Conservation (phyloP, 83 land plant genomes). For the Picea abies region DNA sequence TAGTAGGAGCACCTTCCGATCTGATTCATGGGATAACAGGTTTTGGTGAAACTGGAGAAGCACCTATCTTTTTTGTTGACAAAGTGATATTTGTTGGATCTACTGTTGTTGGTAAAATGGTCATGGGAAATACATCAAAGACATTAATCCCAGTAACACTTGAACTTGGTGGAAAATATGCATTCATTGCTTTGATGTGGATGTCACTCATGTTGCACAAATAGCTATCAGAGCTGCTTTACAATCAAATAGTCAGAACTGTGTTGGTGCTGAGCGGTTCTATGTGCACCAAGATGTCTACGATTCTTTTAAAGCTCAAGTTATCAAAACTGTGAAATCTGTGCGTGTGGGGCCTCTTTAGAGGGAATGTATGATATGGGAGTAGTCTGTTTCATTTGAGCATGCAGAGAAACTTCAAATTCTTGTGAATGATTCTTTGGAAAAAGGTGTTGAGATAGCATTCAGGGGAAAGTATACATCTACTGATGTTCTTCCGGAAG, state of each 20-base stretch:
- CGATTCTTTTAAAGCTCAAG: constrained; percentile 63
- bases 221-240: constrained; percentile 83
- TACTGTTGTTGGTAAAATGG: constrained; percentile 33
- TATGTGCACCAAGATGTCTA: constrained; percentile 81
- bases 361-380: constrained; percentile 87
- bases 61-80: constrained; percentile 76
- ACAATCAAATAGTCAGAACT: constrained; percentile 94
- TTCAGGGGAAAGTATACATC: too few relatives aligned
- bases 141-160: constrained; percentile 84
- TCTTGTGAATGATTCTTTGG: too few relatives aligned
- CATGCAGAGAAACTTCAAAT: too few relatives aligned
- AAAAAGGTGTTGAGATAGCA: too few relatives aligned
- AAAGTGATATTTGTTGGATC: constrained; percentile 90
- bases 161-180: constrained; percentile 97
- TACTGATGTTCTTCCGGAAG: too few relatives aligned
- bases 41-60: constrained; percentile 90
- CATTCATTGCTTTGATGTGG: constrained; percentile 90
- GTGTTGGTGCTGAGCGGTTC: constrained; percentile 95
- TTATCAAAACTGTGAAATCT: constrained; percentile 69
- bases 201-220: constrained; percentile 81
- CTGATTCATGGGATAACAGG: constrained; percentile 90
- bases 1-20: constrained; percentile 85
- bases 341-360: constrained; percentile 82
- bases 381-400: constrained; percentile 75
- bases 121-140: constrained; percentile 83